Evolutionary conservation across 208 protist species (phyloP), one percentile per base, ranked within the genome.

Genomic region (Balamuthia mandrillaris): DNA sequence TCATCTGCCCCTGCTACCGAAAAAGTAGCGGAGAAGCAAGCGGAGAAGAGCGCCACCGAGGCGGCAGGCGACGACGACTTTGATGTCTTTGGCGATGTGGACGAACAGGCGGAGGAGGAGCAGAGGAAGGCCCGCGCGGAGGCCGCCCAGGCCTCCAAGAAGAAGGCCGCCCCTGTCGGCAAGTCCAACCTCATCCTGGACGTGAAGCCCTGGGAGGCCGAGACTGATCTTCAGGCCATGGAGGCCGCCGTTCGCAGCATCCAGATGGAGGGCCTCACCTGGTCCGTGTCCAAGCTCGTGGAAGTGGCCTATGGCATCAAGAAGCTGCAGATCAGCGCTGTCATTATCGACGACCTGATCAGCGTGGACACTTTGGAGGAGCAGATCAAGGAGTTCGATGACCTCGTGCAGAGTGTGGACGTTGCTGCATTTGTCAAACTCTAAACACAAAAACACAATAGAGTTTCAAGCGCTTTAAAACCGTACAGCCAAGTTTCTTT

Each of bases 371-470:
- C 96, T 82, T 88, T 97, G 81, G 95, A 97, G 92, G 95, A 97
- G 39, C 87, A 96, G 84, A 95, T 97, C 89, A 96, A 93, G 90
- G 86, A 87, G 84, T 96, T 96, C 84, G 95, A 96, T 88, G 93
- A 97, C 39, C 90, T 96, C 68, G 95, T 96, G 61, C 95, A 97
- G 94, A 96, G 94, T 65, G 95, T 96, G 89, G 95, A 97, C 84
- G 96, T 97, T 90, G 95, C 96, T 47, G 95, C 95, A 84, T 96
- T 95, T 94, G 96, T 95, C 91, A 97, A 97, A 92, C 93, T 97
- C 60, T 97, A 96, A 96, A 27, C n/a, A n/a, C n/a, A n/a, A n/a
- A n/a, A n/a, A n/a, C n/a, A n/a, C n/a, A n/a, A n/a, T n/a, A n/a
- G n/a, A n/a, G n/a, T n/a, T n/a, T n/a, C n/a, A n/a, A n/a, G n/a